These are phyloP conservation scores for Hibiscus syriacus DNA, from an alignment of 345 rosid genomes.

Conservation along the genomic window DNA sequence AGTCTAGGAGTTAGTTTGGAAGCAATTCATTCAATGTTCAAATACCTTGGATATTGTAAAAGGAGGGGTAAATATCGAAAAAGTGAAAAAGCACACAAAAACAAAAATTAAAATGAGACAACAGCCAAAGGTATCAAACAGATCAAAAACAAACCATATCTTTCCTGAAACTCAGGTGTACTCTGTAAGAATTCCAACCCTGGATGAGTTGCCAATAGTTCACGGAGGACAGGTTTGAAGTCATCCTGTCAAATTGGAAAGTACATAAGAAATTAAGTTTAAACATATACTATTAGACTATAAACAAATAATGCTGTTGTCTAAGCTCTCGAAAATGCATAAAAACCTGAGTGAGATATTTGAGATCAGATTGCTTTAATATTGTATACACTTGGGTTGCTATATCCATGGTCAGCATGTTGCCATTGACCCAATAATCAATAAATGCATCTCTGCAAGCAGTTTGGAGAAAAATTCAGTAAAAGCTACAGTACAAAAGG, in stretches of 20 bases:
- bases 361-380: constrained; percentile 66
- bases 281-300: not conserved
- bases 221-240: constrained; percentile 81
- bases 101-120: not conserved
- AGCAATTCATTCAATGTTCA: not conserved
- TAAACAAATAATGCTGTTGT: not conserved
- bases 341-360: constrained; percentile 60
- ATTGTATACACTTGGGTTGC: constrained; percentile 68
- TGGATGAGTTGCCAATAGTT: constrained; percentile 88
- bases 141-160: constrained; percentile 70
- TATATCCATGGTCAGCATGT: constrained; percentile 68
- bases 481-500: not conserved
- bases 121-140: constrained; percentile 1
- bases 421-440: constrained; percentile 71
- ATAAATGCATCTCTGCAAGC: constrained; percentile 70
- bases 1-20: not conserved
- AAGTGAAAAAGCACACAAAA: not conserved
- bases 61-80: not conserved
- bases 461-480: constrained; percentile 12
- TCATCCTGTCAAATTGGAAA: constrained; percentile 48
- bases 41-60: not conserved
- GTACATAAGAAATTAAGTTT: not conserved
- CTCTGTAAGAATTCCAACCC: constrained; percentile 95
- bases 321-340: not conserved
- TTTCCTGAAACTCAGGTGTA: constrained; percentile 98